phyloP scores from a whole-genome alignment of 148 eudicot species.

The Fagopyrum homotropicum region DNA sequence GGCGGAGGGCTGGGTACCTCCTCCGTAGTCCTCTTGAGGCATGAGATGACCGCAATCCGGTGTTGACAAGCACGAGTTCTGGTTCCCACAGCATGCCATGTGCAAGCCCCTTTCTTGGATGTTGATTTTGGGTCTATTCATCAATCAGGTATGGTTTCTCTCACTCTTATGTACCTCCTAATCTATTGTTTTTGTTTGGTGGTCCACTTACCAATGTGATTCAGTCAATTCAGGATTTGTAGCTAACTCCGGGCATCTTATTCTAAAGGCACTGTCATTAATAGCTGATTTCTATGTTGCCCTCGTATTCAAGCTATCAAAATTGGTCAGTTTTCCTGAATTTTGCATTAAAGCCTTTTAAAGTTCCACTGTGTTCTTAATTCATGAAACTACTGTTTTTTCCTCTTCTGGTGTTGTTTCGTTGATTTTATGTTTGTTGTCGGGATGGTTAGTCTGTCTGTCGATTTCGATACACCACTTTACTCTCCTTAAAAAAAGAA shows the following conservation, averaged over 20 bases:
- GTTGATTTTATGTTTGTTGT: too few species aligned
- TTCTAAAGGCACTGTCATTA: not conserved
- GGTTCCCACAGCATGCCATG: not conserved
- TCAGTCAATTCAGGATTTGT: not conserved
- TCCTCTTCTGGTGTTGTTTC: too few species aligned
- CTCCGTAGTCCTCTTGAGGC: conserved; percentile 2
- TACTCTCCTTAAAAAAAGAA: too few species aligned
- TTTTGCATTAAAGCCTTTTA: not conserved
- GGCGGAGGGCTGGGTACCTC: conserved; percentile 10
- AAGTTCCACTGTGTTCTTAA: not conserved
- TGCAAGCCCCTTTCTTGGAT: conserved; percentile 3
- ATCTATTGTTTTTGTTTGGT: not conserved
- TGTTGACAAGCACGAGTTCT: not conserved
- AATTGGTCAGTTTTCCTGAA: conserved; percentile 1
- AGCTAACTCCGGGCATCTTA: not conserved
- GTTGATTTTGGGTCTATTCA: conserved; percentile 8
- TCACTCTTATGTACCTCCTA: not conserved
- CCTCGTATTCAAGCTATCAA: not conserved
- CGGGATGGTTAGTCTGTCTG: too few species aligned
- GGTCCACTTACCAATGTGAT: not conserved
- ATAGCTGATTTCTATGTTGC: not conserved
- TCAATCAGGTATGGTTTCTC: not conserved
- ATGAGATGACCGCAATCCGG: not conserved
- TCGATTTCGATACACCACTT: too few species aligned
- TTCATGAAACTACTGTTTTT: not conserved